These are phyloP conservation scores for Beta macrorhiza DNA, from an alignment of 179 eudicot species.

Conservation along the genomic window DNA sequence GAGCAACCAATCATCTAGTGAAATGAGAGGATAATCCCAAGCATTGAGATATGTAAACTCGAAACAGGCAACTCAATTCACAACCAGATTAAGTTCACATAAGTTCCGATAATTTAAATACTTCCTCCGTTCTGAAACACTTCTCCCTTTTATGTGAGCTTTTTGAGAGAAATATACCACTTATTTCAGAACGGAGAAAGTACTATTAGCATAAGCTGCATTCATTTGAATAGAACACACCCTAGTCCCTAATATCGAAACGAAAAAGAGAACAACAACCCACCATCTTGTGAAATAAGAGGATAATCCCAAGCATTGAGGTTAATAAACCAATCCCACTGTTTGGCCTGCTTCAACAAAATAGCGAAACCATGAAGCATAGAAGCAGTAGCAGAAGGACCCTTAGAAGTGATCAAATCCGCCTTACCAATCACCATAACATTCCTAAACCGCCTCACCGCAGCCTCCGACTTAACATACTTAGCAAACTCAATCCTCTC, in stretches of 20 bases:
- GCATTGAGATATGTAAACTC: too few species aligned
- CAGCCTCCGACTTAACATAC: conserved; percentile 44
- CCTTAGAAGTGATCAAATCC: conserved; percentile 65
- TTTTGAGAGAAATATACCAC: too few species aligned
- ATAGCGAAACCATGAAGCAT: conserved; percentile 66
- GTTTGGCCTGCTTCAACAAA: conserved; percentile 46
- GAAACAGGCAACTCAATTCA: too few species aligned
- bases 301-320: conserved; percentile 91
- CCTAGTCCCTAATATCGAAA: too few species aligned
- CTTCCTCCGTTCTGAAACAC: too few species aligned
- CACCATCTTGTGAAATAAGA: conserved; percentile 79
- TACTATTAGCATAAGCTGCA: too few species aligned
- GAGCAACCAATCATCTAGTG: conserved; percentile 30
- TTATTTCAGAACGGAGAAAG: too few species aligned
- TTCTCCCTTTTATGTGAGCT: too few species aligned
- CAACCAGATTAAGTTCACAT: too few species aligned
- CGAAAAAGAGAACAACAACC: conserved; percentile 7
- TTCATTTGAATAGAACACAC: too few species aligned
- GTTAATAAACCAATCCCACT: conserved; percentile 96
- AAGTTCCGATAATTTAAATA: too few species aligned
- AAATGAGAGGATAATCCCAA: too few species aligned
- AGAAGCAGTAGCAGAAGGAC: conserved; percentile 67
- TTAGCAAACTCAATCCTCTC: conserved; percentile 68
- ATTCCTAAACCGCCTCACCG: conserved; percentile 42
- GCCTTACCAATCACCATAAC: conserved; percentile 74